phyloP scores from a whole-genome alignment of 2,329 filamentous ascomycete genomes.

The Diplodia sapinea region DNA sequence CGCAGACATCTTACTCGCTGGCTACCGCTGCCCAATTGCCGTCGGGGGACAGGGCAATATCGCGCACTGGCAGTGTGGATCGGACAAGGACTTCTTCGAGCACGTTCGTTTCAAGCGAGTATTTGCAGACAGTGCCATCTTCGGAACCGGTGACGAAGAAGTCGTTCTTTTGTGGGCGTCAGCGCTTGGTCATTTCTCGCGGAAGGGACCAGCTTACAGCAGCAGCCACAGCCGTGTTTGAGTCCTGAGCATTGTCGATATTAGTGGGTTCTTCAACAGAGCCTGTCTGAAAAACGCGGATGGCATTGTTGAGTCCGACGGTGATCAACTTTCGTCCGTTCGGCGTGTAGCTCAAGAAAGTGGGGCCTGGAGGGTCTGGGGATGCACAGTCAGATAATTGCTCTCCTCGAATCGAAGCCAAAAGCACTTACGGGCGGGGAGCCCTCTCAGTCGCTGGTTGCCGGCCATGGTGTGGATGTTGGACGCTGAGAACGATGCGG shows the following conservation, averaged over 20 bases:
- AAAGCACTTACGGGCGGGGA: conserved; percentile 43
- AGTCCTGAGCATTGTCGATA: conserved; percentile 88
- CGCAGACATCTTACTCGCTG: conserved; percentile 70
- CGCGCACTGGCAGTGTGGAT: conserved; percentile 83
- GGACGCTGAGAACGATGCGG: conserved; percentile 3
- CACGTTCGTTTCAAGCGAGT: conserved; percentile 74
- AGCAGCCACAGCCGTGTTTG: conserved; percentile 79
- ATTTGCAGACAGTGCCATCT: conserved; percentile 94
- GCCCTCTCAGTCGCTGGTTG: conserved; percentile 38
- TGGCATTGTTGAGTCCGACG: conserved; percentile 90
- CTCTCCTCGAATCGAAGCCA: not conserved
- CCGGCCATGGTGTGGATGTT: conserved; percentile 34
- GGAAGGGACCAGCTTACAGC: conserved; percentile 54
- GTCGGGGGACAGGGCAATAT: conserved; percentile 82
- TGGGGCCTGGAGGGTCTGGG: conserved; percentile 80
- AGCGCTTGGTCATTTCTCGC: not conserved
- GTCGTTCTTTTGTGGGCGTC: conserved; percentile 60
- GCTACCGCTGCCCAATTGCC: conserved; percentile 89
- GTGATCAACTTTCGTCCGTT: conserved; percentile 87
- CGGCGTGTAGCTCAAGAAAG: conserved; percentile 86
- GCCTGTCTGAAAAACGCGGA: conserved; percentile 89
- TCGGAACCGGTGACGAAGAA: conserved; percentile 91
- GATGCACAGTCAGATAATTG: not conserved
- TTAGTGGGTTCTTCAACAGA: conserved; percentile 91
- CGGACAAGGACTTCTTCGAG: conserved; percentile 85